Base-by-base conservation (phyloP, 352 stramenopile species). In the Phytopythium kandeliae region DNA sequence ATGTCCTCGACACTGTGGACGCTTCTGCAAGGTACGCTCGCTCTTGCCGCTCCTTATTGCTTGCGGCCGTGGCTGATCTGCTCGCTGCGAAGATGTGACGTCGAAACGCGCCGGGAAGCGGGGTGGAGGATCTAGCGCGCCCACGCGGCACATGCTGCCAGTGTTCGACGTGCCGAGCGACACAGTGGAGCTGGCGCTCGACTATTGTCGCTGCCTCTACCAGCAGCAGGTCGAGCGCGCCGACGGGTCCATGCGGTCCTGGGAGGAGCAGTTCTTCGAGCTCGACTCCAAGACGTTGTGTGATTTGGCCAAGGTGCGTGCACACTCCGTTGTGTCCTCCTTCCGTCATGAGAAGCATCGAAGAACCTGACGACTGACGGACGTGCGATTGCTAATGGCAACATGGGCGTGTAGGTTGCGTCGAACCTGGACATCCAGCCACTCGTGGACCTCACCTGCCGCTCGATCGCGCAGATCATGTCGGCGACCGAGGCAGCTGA, bases 1-100 rank as follows among this genome's bases (percentile, higher is more conserved):
- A 91, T 91, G 80, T 91, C 80, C 28, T 89, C 80, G 17, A 91
- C 78, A 49, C 65, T 91, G 13, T 91, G 80, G 80, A 86, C 86
- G 59, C 59, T 91, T 7, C 58, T 91, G 44, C 78, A 91, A 67
- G 72, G 74, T 83, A 24, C 33, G 25, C 17, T 16, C 3, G 34
- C 1, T 19, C 10, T 22, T 40, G 9, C 13, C 7, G 7, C 8
- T 34, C 26, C 3, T 22, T n/a, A n/a, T n/a, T n/a, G n/a, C n/a
- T n/a, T 28, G 11, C 26, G 34, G 48, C 10, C 28, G 5, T 33
- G 28, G 5, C 10, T 10, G 28, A 33, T 33, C 28, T n/a, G n/a
- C n/a, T n/a, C 28, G 1, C 26, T 43, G 73, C 66, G 21, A 74
- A 72, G 49, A 81, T 67, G 16, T 54, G 34, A 45, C 48, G 48